Percentiles rank a stretch among this genome's conserved stretches.
These are phyloP conservation scores for Fremontodendron californicum DNA, from an alignment of 345 rosid species.

Conservation along the genomic window DNA sequence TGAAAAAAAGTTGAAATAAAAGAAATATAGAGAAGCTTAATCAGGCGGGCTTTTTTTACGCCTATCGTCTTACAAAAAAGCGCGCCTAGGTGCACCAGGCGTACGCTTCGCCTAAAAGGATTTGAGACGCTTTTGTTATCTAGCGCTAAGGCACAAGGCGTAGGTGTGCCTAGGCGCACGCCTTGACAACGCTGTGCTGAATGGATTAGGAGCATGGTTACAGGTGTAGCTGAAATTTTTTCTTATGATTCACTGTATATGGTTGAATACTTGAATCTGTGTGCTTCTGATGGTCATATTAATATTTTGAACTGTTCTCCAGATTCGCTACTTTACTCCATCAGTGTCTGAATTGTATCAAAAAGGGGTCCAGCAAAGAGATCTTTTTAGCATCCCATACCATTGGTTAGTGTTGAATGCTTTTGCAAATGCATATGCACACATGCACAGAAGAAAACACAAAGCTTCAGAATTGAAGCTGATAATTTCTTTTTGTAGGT, in stretches of 20 bases:
- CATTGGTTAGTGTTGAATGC: slow-evolving; percentile 46
- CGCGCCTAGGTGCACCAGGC: no score
- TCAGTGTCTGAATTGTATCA: slow-evolving; percentile 59
- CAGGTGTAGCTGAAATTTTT: not conserved
- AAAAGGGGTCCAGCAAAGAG: slow-evolving; percentile 72
- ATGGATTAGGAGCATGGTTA: not conserved
- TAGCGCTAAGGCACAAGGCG: no score
- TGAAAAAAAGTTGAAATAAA: no score
- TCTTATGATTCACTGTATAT: not conserved
- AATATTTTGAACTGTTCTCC: slow-evolving; percentile 8
- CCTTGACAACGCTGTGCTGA: no score
- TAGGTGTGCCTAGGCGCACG: no score
- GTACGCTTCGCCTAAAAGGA: no score
- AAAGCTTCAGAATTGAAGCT: not conserved
- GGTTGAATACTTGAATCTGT: not conserved
- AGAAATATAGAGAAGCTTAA: no score
- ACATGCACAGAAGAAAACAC: not conserved
- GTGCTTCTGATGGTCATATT: slow-evolving; percentile 9
- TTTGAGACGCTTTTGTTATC: no score
- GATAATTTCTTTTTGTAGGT: slow-evolving; percentile 38
- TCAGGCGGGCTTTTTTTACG: no score
- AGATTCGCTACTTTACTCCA: slow-evolving; percentile 84
- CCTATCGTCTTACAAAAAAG: no score
- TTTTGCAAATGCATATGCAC: not conserved
- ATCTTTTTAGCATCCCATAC: slow-evolving; percentile 62